A percentile compares a stretch with the other conserved stretches of the same genome.
Evolutionary conservation across 208 protist species (phyloP).

Genomic region (Crithidia sp.): DNA sequence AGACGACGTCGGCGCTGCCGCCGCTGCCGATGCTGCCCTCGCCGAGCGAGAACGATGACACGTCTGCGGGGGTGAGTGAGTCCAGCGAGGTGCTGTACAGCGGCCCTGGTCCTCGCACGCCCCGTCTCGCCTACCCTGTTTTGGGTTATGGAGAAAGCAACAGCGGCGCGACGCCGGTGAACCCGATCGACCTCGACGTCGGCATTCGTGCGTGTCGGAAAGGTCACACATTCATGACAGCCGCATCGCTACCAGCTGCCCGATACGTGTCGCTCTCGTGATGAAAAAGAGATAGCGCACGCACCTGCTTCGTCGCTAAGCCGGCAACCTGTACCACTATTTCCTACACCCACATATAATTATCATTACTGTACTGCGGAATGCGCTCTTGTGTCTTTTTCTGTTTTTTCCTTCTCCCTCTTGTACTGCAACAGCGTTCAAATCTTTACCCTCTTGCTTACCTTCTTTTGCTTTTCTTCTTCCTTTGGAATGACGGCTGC

Average conservation of each 20-base stretch:
- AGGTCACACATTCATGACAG: slow-evolving; percentile 1
- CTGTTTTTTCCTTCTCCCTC: too few species aligned
- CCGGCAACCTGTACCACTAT: too few species aligned
- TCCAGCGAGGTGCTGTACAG: slow-evolving; percentile 12
- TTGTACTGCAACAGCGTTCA: too few species aligned
- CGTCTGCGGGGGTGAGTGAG: slow-evolving; percentile 18
- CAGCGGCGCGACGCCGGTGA: slow-evolving; percentile 12
- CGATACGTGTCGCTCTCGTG: slow-evolving; percentile 25
- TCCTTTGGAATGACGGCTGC: too few species aligned
- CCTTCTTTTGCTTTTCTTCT: too few species aligned
- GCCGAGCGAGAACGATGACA: slow-evolving; percentile 9
- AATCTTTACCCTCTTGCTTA: too few species aligned
- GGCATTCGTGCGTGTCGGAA: slow-evolving; percentile 19
- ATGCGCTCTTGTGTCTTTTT: too few species aligned
- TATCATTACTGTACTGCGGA: too few species aligned
- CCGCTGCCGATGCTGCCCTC: slow-evolving; percentile 27
- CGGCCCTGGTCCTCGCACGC: not conserved
- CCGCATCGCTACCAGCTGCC: slow-evolving; percentile 17
- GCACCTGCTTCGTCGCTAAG: too few species aligned
- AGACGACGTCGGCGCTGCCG: slow-evolving; percentile 26
- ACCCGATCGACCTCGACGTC: slow-evolving; percentile 24
- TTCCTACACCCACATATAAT: too few species aligned
- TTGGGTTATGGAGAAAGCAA: not conserved
- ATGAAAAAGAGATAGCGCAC: not conserved
- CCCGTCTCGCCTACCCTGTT: slow-evolving; percentile 3